Percentiles rank a stretch among this genome's conserved stretches.
phyloP scores from a whole-genome alignment of 2,329 filamentous ascomycete genomes.

The Ascochyta clinopodiicola region DNA sequence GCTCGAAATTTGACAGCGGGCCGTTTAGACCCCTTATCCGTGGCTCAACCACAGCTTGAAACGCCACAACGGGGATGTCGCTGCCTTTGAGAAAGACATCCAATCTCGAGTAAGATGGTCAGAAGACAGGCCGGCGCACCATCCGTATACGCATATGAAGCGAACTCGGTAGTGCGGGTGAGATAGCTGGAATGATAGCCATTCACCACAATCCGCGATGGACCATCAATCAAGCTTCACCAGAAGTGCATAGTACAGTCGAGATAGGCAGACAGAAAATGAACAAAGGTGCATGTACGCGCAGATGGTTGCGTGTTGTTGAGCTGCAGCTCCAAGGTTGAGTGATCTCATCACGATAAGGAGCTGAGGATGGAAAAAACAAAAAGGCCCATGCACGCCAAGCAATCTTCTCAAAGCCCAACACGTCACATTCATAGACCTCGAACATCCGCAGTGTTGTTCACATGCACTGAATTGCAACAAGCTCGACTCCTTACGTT shows the following conservation, averaged over 20 bases:
- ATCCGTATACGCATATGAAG: background rate
- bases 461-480: background rate
- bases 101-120: conserved; percentile 1
- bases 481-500: background rate
- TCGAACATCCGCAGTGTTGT: background rate
- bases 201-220: background rate
- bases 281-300: background rate
- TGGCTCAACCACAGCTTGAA: conserved; percentile 6
- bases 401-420: background rate
- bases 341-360: conserved; percentile 9
- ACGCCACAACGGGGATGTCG: conserved; percentile 6
- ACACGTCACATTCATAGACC: background rate
- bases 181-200: background rate
- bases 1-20: conserved; percentile 11
- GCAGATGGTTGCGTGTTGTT: conserved; percentile 4
- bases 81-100: background rate
- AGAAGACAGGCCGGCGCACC: background rate
- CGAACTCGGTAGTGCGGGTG: background rate
- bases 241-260: background rate
- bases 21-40: conserved; percentile 7
- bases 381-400: conserved; percentile 6
- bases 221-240: background rate
- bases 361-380: background rate
- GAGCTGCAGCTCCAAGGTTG: conserved; percentile 11
- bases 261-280: background rate